Evolutionary conservation across 345 rosid genomes (phyloP), one percentile per base, ranked within the genome.

Genomic region (Eucalyptus decipiens): DNA sequence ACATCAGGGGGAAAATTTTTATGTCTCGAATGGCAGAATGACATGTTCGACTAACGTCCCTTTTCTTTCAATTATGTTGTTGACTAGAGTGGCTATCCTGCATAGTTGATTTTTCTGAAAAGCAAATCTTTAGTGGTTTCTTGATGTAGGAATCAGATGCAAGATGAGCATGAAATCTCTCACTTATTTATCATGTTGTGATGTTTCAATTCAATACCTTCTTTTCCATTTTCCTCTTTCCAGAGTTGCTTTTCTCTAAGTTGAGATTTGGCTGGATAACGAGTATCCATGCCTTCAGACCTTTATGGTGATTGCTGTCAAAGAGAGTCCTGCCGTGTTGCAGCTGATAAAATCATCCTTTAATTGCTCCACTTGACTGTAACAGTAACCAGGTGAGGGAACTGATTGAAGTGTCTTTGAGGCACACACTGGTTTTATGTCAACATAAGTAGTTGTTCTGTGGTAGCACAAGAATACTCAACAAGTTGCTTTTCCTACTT

Each of bases 201-300:
- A 87, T 87, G 19, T 43, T 28, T 42, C 51, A 87, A 11, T 48
- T 47, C 48, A 52, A 58, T 48, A 87, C 32, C 23, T 86, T 88
- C 81, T 48, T 89, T 26, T 89, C 14, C 72, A 81, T 30, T 83
- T 69, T 88, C 81, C 80, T 42, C 49, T 34, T 89, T 92, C 56
- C 95, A 97, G 99, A 91, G 88, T 92, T 97, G 95, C 96, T 97
- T 89, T 95, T 97, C 91, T 92, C 97, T 24, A 96, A 90, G 92
- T 92, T 97, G 90, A 95, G 99, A 67, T 95, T 94, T 93, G 99
- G 99, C 56, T 94, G 98, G 98, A 95, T 92, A 88, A 86, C 91
- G 89, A 90, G 45, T 56, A 92, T 97, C 91, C 96, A 94, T 89
- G 94, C 93, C 95, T 96, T 89, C 89, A 90, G 76, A 97, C 95